phyloP scores from a whole-genome alignment of 768 basidiomycete genomes.

The Leccinum obscurum region DNA sequence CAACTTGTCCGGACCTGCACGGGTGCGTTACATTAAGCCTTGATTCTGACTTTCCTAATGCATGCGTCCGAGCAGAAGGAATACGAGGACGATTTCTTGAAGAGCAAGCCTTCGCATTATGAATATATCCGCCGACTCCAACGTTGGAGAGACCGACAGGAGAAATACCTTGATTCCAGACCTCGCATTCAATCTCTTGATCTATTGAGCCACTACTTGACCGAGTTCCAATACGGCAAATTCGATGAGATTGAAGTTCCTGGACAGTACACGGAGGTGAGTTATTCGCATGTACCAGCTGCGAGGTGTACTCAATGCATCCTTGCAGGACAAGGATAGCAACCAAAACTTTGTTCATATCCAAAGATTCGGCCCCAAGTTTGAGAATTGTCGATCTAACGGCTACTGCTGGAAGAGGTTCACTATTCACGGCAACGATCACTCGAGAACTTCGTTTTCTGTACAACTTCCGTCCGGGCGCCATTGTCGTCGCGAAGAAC shows the following conservation, averaged over 20 bases:
- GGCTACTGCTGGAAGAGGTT: conserved; percentile 89
- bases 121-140: conserved; percentile 92
- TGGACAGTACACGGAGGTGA: conserved; percentile 96
- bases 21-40: conserved; percentile 42
- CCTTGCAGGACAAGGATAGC: conserved; percentile 84
- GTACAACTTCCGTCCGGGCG: conserved; percentile 87
- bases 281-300: conserved; percentile 9
- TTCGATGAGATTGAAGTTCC: conserved; percentile 98
- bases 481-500: conserved; percentile 88
- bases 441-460: conserved; percentile 84
- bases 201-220: conserved; percentile 85
- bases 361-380: conserved; percentile 84
- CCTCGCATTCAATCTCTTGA: conserved; percentile 86
- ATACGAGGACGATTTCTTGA: conserved; percentile 89
- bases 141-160: conserved; percentile 90
- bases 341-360: conserved; percentile 91
- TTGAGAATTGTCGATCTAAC: conserved; percentile 86
- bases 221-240: conserved; percentile 97
- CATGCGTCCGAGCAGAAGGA: conserved; percentile 55
- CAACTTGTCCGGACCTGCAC: conserved; percentile 56
- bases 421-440: conserved; percentile 87
- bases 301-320: conserved; percentile 4
- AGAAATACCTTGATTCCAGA: conserved; percentile 76
- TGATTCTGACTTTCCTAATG: conserved; percentile 1
- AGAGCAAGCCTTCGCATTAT: conserved; percentile 71